Evolutionary conservation across 805 yeast genomes (phyloP).

Genomic region (Pichia cabralensis): DNA sequence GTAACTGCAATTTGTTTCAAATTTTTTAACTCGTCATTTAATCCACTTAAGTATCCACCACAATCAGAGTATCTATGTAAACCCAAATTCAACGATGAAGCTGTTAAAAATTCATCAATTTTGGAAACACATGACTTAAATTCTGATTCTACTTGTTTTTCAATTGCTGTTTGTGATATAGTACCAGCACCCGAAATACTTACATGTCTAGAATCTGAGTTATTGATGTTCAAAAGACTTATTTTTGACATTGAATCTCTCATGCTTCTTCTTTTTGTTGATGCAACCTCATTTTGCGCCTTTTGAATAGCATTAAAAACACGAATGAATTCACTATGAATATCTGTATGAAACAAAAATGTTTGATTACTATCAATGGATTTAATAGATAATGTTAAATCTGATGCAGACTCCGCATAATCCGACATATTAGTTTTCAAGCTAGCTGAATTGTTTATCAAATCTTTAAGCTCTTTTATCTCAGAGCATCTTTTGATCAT

Average conservation of each 20-base stretch:
- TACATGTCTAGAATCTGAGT: constrained; percentile 44
- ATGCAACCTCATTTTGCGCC: constrained; percentile 29
- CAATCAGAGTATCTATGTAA: constrained; percentile 36
- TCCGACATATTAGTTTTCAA: not conserved
- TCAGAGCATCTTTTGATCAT: constrained; percentile 10
- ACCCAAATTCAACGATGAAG: constrained; percentile 39
- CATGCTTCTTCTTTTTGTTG: constrained; percentile 29
- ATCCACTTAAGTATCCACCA: constrained; percentile 24
- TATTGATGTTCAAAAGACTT: constrained; percentile 26
- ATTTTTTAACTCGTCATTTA: constrained; percentile 15
- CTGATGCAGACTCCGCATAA: not conserved
- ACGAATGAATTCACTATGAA: constrained; percentile 44
- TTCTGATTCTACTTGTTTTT: constrained; percentile 14
- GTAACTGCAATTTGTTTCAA: constrained; percentile 6
- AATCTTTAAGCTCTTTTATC: constrained; percentile 1
- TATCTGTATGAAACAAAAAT: constrained; percentile 52
- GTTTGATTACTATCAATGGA: constrained; percentile 18
- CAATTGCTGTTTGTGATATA: constrained; percentile 9
- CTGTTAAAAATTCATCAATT: constrained; percentile 40
- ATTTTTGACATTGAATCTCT: constrained; percentile 33
- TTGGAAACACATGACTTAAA: constrained; percentile 15
- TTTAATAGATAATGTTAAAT: constrained; percentile 14
- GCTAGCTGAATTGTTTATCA: constrained; percentile 1
- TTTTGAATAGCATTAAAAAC: constrained; percentile 46
- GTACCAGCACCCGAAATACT: constrained; percentile 14